Conservation (phyloP, 2,329 filamentous ascomycete species). For the Aspergillus floridensis region DNA sequence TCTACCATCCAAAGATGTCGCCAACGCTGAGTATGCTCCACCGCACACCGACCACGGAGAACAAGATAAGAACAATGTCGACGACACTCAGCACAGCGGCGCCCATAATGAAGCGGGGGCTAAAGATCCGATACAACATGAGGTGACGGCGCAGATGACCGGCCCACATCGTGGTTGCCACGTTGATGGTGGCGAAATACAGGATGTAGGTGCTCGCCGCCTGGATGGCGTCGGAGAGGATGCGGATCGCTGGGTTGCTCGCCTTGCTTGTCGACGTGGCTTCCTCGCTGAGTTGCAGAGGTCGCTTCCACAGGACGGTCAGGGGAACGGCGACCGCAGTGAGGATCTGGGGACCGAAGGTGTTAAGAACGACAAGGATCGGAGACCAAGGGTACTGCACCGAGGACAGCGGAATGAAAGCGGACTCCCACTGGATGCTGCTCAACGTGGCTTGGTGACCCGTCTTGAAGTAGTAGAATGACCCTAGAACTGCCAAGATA, state of each 20-base stretch:
- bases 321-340: slow-evolving; percentile 77
- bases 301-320: slow-evolving; percentile 83
- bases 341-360: slow-evolving; percentile 83
- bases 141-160: slow-evolving; percentile 84
- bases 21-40: slow-evolving; percentile 74
- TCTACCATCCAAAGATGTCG: slow-evolving; percentile 81
- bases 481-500: slow-evolving; percentile 81
- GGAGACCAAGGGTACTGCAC: slow-evolving; percentile 90
- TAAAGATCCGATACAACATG: slow-evolving; percentile 95
- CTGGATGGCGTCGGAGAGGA: slow-evolving; percentile 69
- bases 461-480: slow-evolving; percentile 96
- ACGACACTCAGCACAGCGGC: slow-evolving; percentile 69
- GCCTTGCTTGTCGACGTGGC: slow-evolving; percentile 19
- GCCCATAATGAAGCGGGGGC: slow-evolving; percentile 84
- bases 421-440: slow-evolving; percentile 92
- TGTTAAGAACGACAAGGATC: slow-evolving; percentile 77
- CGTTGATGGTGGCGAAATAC: slow-evolving; percentile 77
- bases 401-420: slow-evolving; percentile 81
- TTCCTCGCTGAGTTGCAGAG: slow-evolving; percentile 64
- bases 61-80: slow-evolving; percentile 68
- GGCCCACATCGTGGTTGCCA: slow-evolving; percentile 88
- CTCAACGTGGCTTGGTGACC: slow-evolving; percentile 87
- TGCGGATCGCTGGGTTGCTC: slow-evolving; percentile 29
- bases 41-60: slow-evolving; percentile 72
- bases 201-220: slow-evolving; percentile 71